Evolutionary conservation across 1,139 yeast genomes (phyloP).

Genomic region (Sugiyamaella castrensis): DNA sequence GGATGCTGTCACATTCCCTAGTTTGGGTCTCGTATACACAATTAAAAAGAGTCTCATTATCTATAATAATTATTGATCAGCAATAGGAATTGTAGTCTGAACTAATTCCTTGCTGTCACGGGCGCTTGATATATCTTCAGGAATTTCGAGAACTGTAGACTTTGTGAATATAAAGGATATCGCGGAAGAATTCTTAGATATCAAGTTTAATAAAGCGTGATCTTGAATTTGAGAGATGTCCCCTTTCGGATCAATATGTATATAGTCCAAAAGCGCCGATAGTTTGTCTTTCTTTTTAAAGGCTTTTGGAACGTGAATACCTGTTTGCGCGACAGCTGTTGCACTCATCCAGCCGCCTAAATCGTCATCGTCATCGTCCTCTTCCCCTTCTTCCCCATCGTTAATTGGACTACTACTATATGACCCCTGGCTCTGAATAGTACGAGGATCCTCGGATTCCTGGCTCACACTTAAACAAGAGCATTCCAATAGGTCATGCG

Average conservation of each 20-base stretch:
- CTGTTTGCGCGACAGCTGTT: slow-evolving; percentile 31
- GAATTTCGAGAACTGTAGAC: slow-evolving; percentile 4
- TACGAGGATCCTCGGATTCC: neutral
- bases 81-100: no score
- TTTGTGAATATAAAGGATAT: slow-evolving; percentile 21
- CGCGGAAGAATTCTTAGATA: neutral
- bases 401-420: slow-evolving; percentile 12
- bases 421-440: neutral
- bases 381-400: slow-evolving; percentile 25
- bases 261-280: slow-evolving; percentile 54
- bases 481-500: slow-evolving; percentile 84
- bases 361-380: slow-evolving; percentile 25
- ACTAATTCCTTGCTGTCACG: no score
- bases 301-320: slow-evolving; percentile 27
- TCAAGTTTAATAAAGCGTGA: slow-evolving; percentile 7
- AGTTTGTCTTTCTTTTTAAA: slow-evolving; percentile 40
- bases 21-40: no score
- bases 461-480: slow-evolving; percentile 41
- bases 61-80: no score
- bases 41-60: no score
- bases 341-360: slow-evolving; percentile 51
- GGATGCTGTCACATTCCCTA: no score
- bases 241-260: slow-evolving; percentile 53
- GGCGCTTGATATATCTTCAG: neutral
- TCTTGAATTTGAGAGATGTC: slow-evolving; percentile 13